Evolutionary conservation across 1,284 basidiomycete genomes (phyloP), one percentile per base, ranked within the genome.

Genomic region (Tilletia horrida): DNA sequence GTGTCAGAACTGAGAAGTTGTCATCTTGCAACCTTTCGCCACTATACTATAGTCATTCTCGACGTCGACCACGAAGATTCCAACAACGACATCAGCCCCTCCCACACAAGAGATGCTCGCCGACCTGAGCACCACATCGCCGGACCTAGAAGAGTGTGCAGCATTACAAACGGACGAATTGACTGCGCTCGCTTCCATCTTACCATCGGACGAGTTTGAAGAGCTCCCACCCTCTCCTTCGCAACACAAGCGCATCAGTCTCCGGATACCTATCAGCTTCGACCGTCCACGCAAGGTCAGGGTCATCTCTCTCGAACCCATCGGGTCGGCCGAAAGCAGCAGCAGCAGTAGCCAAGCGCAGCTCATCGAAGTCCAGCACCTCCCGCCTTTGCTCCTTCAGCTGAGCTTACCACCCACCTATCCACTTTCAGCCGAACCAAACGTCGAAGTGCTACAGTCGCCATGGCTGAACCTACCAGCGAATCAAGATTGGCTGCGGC

Each of bases 351-450:
- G 18, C 27, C 4, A 31, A 35, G 6, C 75, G 66, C n/a, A 75
- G 68, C 62, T 72, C 0, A 55, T 66, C 3, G 27, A 69, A 1
- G 48, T 74, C 0, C 8, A 62, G 0, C 69, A 74, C 25, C 66
- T 74, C 6, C 62, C 73, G 14, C 73, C 71, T 8, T 50, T 74
- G 13, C 44, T 61, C 1, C 21, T 74, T 48, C 61, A 64, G 16
- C 66, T 73, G 1, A 52, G 64, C 1, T 67, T 74, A 4, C 71
- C 66, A 75, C 76, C 65, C 2, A 52, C 14, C 9, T 74, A 74
- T 44, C 73, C 71, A 18, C 55, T 69, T 0, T 62, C 68, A 4
- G 23, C 63, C 13, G 16, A 68, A 23, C 73, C 73, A 8, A 50
- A 57, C 6, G 27, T 74, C 25, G 63, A 70, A 43, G 29, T 16